Base-by-base conservation (phyloP, 805 yeast species). In the Cyberlindnera maclurae region DNA sequence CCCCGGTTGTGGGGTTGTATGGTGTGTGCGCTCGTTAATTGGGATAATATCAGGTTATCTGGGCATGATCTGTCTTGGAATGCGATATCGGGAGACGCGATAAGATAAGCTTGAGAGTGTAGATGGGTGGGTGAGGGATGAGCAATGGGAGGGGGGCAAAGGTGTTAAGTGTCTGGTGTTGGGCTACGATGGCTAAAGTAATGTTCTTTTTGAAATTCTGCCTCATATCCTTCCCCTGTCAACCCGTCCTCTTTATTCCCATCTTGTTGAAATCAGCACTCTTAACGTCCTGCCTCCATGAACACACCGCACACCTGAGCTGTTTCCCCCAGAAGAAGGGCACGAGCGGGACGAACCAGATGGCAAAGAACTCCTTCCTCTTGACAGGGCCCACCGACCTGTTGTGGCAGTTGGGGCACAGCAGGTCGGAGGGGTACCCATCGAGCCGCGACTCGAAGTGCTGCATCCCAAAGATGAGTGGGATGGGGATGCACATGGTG, bases 321-420 rank as follows among this genome's bases (percentile, higher is more conserved):
- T 73, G 68, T 49, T 73, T 75, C 15, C 71, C 65, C 64, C 68
- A 70, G 51, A 66, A 71, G 31, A 75, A 55, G 3, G 82, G 82
- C 4, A 75, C 46, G 12, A 75, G 49, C 2, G 82, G 82, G 22
- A 75, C 59, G 47, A 72, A 75, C 63, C 73, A 75, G 9, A 75
- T 37, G 0, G 78, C 64, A 28, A 77, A 64, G 51, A 75, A 71
- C 48, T 75, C 73, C 45, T 67, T 69, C 33, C 76, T 62, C 44
- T 75, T 68, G 9, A 74, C 61, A 0, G 80, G 75, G 37, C 60
- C 55, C 4, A 75, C 82, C 20, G 74, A 62, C 40, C 64, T 63
- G 51, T 77, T 77, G 49, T 75, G 79, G 46, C 84, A 77, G 43
- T 73, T 67, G 15, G 78, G 76, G 50, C 84, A 77, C 42, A 67